These are phyloP conservation scores for Acacia pycnantha DNA, from an alignment of 331 rosid genomes.

Conservation along the genomic window DNA sequence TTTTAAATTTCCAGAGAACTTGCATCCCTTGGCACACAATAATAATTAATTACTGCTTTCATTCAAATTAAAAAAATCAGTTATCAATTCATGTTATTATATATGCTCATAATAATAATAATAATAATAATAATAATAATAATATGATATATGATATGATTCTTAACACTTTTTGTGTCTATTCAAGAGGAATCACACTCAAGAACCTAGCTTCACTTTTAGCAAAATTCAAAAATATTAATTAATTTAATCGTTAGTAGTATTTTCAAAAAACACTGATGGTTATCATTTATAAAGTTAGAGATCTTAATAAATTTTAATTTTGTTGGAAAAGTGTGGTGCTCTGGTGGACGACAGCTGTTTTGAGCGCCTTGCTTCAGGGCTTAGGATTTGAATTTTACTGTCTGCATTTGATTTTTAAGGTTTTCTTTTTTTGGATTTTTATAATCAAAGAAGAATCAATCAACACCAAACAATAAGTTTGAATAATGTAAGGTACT, in stretches of 20 bases:
- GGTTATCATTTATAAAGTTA: background rate
- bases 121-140: too few species aligned
- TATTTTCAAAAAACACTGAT: background rate
- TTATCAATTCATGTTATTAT: background rate
- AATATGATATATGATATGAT: background rate
- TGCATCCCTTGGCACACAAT: background rate
- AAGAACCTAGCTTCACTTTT: background rate
- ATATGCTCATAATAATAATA: background rate
- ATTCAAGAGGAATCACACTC: background rate
- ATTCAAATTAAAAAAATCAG: background rate
- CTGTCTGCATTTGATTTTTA: background rate
- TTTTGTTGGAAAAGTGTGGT: background rate
- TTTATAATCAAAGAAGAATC: background rate
- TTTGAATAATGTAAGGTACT: too few species aligned
- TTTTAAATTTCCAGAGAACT: background rate
- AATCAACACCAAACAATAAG: background rate
- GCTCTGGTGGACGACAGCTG: conserved; percentile 13
- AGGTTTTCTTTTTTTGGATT: background rate
- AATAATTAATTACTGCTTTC: background rate
- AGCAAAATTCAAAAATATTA: background rate
- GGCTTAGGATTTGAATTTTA: background rate
- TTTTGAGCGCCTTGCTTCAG: background rate
- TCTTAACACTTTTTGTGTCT: background rate
- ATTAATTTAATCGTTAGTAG: background rate
- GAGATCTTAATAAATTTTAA: background rate